Evolutionary conservation across 805 yeast species (phyloP).

Genomic region (Saturnispora besseyi): DNA sequence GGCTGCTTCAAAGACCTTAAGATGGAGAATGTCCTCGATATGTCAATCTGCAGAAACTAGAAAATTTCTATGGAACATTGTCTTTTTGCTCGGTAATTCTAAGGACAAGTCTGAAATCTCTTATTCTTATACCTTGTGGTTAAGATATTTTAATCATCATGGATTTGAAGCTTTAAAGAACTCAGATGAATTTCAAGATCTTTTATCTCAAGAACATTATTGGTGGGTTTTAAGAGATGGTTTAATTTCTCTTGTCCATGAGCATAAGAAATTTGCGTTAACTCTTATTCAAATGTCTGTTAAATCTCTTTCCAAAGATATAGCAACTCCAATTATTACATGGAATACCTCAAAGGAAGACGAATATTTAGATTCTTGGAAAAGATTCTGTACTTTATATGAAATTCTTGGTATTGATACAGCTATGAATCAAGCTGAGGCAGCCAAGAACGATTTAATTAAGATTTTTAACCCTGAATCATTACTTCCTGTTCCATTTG

Average conservation of each 20-base stretch:
- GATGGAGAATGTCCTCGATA: conserved; percentile 45
- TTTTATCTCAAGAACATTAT: conserved; percentile 30
- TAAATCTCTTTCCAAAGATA: conserved; percentile 29
- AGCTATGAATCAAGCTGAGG: conserved; percentile 77
- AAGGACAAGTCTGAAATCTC: conserved; percentile 22
- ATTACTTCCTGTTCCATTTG: conserved; percentile 59
- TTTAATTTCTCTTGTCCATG: conserved; percentile 48
- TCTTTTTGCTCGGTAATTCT: conserved; percentile 31
- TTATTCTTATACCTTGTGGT: conserved; percentile 45
- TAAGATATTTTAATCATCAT: conserved; percentile 37
- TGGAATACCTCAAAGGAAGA: conserved; percentile 33
- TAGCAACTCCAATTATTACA: conserved; percentile 32
- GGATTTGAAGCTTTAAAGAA: conserved; percentile 9
- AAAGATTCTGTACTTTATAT: conserved; percentile 59
- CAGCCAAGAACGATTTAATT: conserved; percentile 57
- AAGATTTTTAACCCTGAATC: conserved; percentile 42
- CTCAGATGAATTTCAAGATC: conserved; percentile 23
- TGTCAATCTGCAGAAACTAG: conserved; percentile 14
- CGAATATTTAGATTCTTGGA: conserved; percentile 48
- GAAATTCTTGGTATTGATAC: conserved; percentile 82
- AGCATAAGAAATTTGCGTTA: conserved; percentile 57
- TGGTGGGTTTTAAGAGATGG: conserved; percentile 55
- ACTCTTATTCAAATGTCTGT: conserved; percentile 58
- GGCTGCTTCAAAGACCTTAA: conserved; percentile 32
- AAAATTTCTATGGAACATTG: conserved; percentile 37